Base-by-base conservation (phyloP, 2,329 filamentous ascomycete genomes). In the Ascosphaera pollenicola region DNA sequence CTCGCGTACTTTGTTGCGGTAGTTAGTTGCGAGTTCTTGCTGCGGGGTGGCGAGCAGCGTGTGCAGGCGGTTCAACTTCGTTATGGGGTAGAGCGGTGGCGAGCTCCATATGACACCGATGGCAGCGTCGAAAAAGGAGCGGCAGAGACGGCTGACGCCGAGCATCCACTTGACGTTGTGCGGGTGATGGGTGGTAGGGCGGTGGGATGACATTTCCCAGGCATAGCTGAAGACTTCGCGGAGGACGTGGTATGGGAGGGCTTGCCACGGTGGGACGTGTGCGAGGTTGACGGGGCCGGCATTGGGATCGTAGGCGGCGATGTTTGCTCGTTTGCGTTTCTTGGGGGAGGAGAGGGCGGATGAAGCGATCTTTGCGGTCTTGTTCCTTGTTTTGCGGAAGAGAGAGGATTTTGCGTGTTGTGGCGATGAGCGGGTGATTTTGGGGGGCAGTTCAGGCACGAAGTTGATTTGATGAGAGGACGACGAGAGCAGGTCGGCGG, bases 81-180 rank as follows among this genome's bases (percentile, higher is more conserved):
- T 54, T 28, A 63, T 56, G 1, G 66, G 63, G 42, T 68, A 64
- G 35, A 89, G 60, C 1, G 74, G 73, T 7, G 80, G 80, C 3
- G 64, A 70, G 36, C 68, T 64, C 52, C 89, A 89, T 3, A 91
- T 62, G 1, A 71, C 75, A 3, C 73, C 73, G 38, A 89, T 56
- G 2, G 79, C 79, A 3, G 82, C 77, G 48, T 84, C 80, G 0
- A 69, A 60, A 41, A 85, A 82, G 2, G 64, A 54, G 38, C 64
- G 69, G 47, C 76, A 85, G 13, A 73, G 59, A 2, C 66, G 63
- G 28, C 78, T 72, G 35, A 69, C 60, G n/a, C 64, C 61, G 8
- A 78, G 55, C 5, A 91, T 67, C 77, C 77, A 83, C 42, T 51
- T 50, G 8, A 49, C 49, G 1, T 55, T 53, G 11, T 44, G 43